phyloP scores from a whole-genome alignment of 2,329 filamentous ascomycete species.

The Pseudogymnoascus sp. region DNA sequence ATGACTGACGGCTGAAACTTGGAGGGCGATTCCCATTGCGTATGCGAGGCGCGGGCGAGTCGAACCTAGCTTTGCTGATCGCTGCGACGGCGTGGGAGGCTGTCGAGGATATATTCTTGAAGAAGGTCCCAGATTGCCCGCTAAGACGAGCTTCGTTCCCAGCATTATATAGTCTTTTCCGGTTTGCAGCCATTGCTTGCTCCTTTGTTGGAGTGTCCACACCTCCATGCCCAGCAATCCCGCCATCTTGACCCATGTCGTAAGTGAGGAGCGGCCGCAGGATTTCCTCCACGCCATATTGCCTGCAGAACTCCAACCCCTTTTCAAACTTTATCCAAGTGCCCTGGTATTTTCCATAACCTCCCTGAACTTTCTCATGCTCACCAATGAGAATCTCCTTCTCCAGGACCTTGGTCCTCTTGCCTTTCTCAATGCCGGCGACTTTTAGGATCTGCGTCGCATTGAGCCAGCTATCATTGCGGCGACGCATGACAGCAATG shows the following conservation, averaged over 20 bases:
- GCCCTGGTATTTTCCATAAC: constrained; percentile 97
- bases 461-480: constrained; percentile 93
- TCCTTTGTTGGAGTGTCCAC: constrained; percentile 97
- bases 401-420: constrained; percentile 93
- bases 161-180: constrained; percentile 84
- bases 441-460: constrained; percentile 98
- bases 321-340: constrained; percentile 96
- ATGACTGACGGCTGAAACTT: constrained; percentile 64
- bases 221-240: constrained; percentile 61
- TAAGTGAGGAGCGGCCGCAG: constrained; percentile 70
- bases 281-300: constrained; percentile 70
- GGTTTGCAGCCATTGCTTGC: constrained; percentile 91
- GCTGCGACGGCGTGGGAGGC: constrained; percentile 90
- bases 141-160: constrained; percentile 61
- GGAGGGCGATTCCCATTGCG: constrained; percentile 57
- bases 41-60: constrained; percentile 69
- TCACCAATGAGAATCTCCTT: constrained; percentile 95
- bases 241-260: constrained; percentile 71
- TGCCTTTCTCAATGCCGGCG: constrained; percentile 93
- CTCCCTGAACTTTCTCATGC: constrained; percentile 97
- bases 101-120: constrained; percentile 91
- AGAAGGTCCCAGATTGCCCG: constrained; percentile 76
- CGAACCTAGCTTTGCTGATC: constrained; percentile 91
- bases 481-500: constrained; percentile 90
- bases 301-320: constrained; percentile 83